Conservation (phyloP, 1,139 yeast genomes). For the Scheffersomyces parashehatae region DNA sequence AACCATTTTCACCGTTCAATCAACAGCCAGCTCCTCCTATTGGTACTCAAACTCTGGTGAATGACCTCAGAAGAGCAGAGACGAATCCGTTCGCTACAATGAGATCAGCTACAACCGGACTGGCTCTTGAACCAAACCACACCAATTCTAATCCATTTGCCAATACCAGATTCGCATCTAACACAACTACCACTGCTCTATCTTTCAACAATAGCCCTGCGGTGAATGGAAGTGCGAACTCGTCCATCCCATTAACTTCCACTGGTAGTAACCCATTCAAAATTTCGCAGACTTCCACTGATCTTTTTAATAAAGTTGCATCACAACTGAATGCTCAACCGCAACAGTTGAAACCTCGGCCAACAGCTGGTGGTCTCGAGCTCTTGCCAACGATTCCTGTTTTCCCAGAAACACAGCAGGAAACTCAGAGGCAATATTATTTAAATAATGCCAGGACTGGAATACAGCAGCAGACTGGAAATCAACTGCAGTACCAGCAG, state of each 20-base stretch:
- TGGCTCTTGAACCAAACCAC: constrained; percentile 15
- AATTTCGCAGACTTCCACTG: constrained; percentile 38
- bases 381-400: constrained; percentile 61
- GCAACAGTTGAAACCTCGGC: constrained; percentile 42
- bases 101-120: constrained; percentile 21
- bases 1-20: constrained; percentile 8
- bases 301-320: constrained; percentile 30
- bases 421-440: constrained; percentile 35
- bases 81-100: constrained; percentile 46
- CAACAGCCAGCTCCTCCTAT: constrained; percentile 6
- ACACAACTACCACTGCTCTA: constrained; percentile 39
- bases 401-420: constrained; percentile 61
- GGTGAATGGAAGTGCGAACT: constrained; percentile 10
- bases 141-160: constrained; percentile 52
- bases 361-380: constrained; percentile 72
- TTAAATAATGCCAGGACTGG: constrained; percentile 36
- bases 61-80: constrained; percentile 26
- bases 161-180: constrained; percentile 37
- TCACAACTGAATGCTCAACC: constrained; percentile 16
- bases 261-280: constrained; percentile 52
- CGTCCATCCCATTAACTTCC: constrained; percentile 24
- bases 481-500: constrained; percentile 12
- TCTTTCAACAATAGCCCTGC: constrained; percentile 23
- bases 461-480: constrained; percentile 16
- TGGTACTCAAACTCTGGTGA: no score